phyloP scores from a whole-genome alignment of 139 green algal species.

The Protoeuglena noctilucae region DNA sequence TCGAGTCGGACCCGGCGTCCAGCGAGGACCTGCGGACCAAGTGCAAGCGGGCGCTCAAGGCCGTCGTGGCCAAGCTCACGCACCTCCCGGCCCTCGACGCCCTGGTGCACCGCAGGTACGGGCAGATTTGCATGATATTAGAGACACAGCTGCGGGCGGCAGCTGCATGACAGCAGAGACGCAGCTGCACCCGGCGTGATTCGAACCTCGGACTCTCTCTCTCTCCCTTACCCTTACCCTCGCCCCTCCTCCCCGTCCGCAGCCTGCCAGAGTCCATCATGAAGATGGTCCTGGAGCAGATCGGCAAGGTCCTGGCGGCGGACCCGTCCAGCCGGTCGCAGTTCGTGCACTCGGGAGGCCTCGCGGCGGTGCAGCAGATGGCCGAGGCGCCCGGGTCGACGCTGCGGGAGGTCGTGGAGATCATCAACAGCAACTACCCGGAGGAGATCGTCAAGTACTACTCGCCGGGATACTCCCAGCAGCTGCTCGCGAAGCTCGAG shows the following conservation, averaged over 20 bases:
- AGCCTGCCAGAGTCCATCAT: slow-evolving; percentile 50
- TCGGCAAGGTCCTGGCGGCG: slow-evolving; percentile 61
- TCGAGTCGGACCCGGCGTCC: slow-evolving; percentile 25
- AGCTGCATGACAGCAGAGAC: no score
- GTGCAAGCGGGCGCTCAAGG: slow-evolving; percentile 56
- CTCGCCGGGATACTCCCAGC: slow-evolving; percentile 49
- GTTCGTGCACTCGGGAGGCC: slow-evolving; percentile 66
- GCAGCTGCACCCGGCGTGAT: background rate
- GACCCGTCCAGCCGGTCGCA: slow-evolving; percentile 41
- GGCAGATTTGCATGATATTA: no score
- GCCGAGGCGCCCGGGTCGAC: slow-evolving; percentile 40
- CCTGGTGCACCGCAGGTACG: slow-evolving; percentile 51
- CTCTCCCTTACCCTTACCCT: slow-evolving; percentile 1
- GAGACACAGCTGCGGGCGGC: no score
- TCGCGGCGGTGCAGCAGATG: slow-evolving; percentile 68
- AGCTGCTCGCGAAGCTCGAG: slow-evolving; percentile 67
- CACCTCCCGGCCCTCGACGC: slow-evolving; percentile 56
- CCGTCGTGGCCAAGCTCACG: slow-evolving; percentile 59
- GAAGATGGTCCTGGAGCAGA: slow-evolving; percentile 57
- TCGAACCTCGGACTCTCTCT: background rate
- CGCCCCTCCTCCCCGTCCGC: slow-evolving; percentile 7
- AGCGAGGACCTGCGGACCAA: slow-evolving; percentile 70
- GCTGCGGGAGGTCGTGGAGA: slow-evolving; percentile 58
- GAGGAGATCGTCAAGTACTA: slow-evolving; percentile 69
- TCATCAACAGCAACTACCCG: slow-evolving; percentile 71